Evolutionary conservation across 257 asterid genomes (phyloP).

Genomic region (Fraxinus americana): DNA sequence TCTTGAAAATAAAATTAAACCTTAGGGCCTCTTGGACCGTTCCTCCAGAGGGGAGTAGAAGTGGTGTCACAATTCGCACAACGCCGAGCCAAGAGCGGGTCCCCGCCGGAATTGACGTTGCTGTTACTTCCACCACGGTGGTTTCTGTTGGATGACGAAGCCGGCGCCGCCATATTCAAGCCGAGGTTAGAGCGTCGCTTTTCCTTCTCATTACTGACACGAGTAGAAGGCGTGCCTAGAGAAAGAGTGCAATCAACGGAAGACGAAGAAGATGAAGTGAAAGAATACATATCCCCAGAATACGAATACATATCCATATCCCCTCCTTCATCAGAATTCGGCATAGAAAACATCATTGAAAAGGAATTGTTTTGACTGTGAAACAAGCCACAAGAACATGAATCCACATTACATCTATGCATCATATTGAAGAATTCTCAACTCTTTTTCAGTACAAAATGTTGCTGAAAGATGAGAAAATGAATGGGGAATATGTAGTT

Average conservation of each 20-base stretch:
- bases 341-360: constrained; percentile 44
- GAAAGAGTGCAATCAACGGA: constrained; percentile 91
- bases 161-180: constrained; percentile 57
- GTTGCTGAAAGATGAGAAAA: background rate
- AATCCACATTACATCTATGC: constrained; percentile 44
- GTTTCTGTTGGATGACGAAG: constrained; percentile 40
- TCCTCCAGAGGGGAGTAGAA: constrained; percentile 96
- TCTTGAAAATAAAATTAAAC: constrained; percentile 25
- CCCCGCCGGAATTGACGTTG: constrained; percentile 39
- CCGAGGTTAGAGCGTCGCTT: constrained; percentile 64
- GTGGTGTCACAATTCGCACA: constrained; percentile 99
- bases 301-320: constrained; percentile 32
- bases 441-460: background rate
- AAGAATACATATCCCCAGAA: constrained; percentile 25
- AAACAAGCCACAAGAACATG: constrained; percentile 47
- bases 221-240: constrained; percentile 87
- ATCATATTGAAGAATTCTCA: constrained; percentile 28
- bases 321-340: constrained; percentile 31
- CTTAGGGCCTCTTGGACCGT: constrained; percentile 94
- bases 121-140: constrained; percentile 40
- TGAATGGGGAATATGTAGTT: background rate
- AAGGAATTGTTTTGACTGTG: constrained; percentile 42
- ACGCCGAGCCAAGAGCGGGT: constrained; percentile 79
- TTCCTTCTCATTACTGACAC: constrained; percentile 44
- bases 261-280: constrained; percentile 40